Base-by-base conservation (phyloP, 148 eudicot genomes). In the Pharnaceum exiguum region DNA sequence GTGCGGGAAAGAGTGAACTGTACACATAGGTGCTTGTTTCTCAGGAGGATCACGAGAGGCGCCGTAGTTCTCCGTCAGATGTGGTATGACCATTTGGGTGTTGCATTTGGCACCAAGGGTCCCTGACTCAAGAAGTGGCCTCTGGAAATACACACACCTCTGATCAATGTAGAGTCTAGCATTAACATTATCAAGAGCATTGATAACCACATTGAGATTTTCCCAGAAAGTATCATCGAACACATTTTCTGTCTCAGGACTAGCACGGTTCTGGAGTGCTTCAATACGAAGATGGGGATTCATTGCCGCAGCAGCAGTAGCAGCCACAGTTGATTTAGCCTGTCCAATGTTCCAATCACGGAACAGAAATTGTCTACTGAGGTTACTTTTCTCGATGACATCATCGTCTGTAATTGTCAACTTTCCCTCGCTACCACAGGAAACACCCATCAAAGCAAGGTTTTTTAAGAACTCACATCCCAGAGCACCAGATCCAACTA, bases 1-100 rank as follows among this genome's bases (percentile, higher is more conserved):
- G 66, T 85, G 91, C 5, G 91, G 91, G 69, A 85, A 85, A 17
- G 91, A 85, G 55, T 85, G 87, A 47, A 85, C 77, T 5, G 91
- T 85, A 55, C 91, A 85, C 91, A 85, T 85, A 9, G 91, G 91
- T 32, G 91, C 91, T 69, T 85, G 87, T 57, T 79, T 82, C 67
- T 85, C 87, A 17, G 91, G 87, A 22, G 91, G 87, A 57, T 82
- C 91, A 62, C 87, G 76, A n/a, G 91, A 85, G 37, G 87, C 87
- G 55, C 91, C 87, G 65, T 85, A 85, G 61, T 82, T 85, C 63
- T 82, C 87, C 15, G 91, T 85, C 46, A 85, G 71, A 59, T 85
- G 91, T 57, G 91, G 91, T 42, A 85, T 82, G 56, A 85, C 85
- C 87, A 85, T 85, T 59, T 85, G 91, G 15, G 91, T 85, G 63